Percentiles rank a stretch among this genome's conserved stretches.
These are phyloP conservation scores for Talaromyces funiculosus DNA, from an alignment of 2,329 filamentous ascomycete species.

Conservation along the genomic window DNA sequence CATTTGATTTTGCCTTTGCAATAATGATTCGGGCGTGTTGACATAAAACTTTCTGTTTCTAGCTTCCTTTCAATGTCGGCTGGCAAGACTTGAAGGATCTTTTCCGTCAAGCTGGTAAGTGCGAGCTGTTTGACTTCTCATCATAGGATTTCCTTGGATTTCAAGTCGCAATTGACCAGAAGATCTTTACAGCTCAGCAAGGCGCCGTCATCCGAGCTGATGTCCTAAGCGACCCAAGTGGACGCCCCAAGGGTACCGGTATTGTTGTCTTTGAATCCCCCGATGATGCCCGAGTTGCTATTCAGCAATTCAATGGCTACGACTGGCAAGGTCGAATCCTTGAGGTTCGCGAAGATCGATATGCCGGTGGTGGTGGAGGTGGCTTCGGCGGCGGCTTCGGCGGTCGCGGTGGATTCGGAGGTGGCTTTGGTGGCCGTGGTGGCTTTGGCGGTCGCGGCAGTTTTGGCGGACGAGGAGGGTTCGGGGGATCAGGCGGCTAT, in stretches of 20 bases:
- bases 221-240: conserved; percentile 85
- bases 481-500: conserved; percentile 41
- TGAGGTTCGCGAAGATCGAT: conserved; percentile 94
- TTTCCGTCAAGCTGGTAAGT: conserved; percentile 94
- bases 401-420: conserved; percentile 40
- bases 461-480: conserved; percentile 36
- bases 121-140: conserved; percentile 13
- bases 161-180: conserved; percentile 27
- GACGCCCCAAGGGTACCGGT: conserved; percentile 90
- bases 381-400: conserved; percentile 36
- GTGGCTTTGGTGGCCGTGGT: conserved; percentile 55
- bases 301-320: conserved; percentile 96
- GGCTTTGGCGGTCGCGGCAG: conserved; percentile 45
- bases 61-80: conserved; percentile 96
- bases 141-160: not conserved
- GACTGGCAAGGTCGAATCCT: conserved; percentile 94
- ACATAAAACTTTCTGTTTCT: conserved; percentile 18
- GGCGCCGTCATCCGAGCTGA: conserved; percentile 89
- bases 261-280: conserved; percentile 95
- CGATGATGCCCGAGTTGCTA: conserved; percentile 91
- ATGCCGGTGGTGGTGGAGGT: conserved; percentile 49
- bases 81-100: conserved; percentile 99
- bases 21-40: not conserved
- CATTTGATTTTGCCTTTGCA: not conserved
- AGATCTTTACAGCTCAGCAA: conserved; percentile 40